Conservation (phyloP, 2,329 filamentous ascomycete genomes). For the Calonectria honghensis region DNA sequence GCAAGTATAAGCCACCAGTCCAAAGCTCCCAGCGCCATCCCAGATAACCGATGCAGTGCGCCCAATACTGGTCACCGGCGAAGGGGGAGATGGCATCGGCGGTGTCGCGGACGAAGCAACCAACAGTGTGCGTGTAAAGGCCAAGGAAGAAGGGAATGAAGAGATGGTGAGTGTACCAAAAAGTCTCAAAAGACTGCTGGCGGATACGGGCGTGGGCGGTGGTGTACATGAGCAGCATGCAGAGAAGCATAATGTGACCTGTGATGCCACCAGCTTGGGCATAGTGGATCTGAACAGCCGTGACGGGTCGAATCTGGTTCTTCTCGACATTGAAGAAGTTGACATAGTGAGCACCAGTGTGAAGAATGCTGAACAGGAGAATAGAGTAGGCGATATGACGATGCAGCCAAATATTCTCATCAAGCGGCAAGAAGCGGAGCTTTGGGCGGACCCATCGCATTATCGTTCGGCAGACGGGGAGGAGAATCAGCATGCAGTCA, state of each 20-base stretch:
- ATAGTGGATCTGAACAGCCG: slow-evolving; percentile 94
- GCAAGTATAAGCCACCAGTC: slow-evolving; percentile 88
- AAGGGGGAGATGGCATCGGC: slow-evolving; percentile 85
- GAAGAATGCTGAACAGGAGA: slow-evolving; percentile 86
- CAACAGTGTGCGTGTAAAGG: slow-evolving; percentile 95
- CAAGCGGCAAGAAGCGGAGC: slow-evolving; percentile 90
- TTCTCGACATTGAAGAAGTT: slow-evolving; percentile 99
- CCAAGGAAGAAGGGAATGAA: slow-evolving; percentile 96
- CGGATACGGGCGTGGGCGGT: slow-evolving; percentile 94
- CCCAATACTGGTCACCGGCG: slow-evolving; percentile 87
- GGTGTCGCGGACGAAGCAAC: slow-evolving; percentile 95
- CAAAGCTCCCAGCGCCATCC: slow-evolving; percentile 98
- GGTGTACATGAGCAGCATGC: slow-evolving; percentile 99
- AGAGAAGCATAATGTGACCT: slow-evolving; percentile 98
- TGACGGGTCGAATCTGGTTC: slow-evolving; percentile 85
- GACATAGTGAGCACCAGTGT: slow-evolving; percentile 91
- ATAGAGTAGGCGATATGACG: slow-evolving; percentile 93
- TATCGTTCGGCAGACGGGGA: slow-evolving; percentile 96
- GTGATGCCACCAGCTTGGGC: slow-evolving; percentile 92
- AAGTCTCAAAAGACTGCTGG: slow-evolving; percentile 97
- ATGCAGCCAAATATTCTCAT: slow-evolving; percentile 98
- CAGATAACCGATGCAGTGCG: slow-evolving; percentile 94
- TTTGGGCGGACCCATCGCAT: slow-evolving; percentile 91
- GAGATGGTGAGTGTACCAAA: slow-evolving; percentile 99
- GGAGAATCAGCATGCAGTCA: slow-evolving; percentile 89